These are phyloP conservation scores for Hemisphaericaspora xylofermentans DNA, from an alignment of 1,139 yeast genomes.

Conservation along the genomic window DNA sequence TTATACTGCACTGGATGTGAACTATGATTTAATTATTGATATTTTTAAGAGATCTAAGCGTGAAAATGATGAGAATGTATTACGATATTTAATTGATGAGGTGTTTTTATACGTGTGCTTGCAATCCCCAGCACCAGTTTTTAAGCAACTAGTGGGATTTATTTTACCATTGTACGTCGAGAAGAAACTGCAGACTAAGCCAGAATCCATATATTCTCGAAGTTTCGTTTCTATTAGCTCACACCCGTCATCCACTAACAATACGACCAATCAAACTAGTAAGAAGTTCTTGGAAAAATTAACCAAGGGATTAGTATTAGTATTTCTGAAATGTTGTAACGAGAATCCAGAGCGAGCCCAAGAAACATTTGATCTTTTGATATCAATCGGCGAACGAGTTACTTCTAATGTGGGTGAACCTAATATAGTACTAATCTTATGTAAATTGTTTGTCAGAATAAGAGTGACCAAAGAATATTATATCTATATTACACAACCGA, in stretches of 20 bases:
- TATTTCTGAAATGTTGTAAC: conserved; percentile 29
- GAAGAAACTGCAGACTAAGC: conserved; percentile 1
- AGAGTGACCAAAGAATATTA: conserved; percentile 49
- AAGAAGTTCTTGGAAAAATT: conserved; percentile 21
- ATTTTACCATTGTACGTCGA: conserved; percentile 16
- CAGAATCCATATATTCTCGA: conserved; percentile 12
- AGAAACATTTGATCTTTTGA: conserved; percentile 27
- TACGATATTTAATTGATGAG: conserved; percentile 32
- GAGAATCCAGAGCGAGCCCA: conserved; percentile 29
- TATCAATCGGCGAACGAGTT: conserved; percentile 22
- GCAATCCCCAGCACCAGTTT: conserved; percentile 23
- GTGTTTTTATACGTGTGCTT: conserved; percentile 28
- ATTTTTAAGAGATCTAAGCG: conserved; percentile 27
- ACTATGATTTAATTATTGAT: conserved; percentile 30
- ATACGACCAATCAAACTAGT: conserved; percentile 4
- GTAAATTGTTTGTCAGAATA: conserved; percentile 55
- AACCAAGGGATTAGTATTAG: conserved; percentile 32
- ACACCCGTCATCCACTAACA: conserved; percentile 7
- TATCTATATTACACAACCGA: conserved; percentile 53
- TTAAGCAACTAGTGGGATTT: conserved; percentile 19
- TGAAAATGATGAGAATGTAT: conserved; percentile 32
- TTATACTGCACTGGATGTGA: conserved; percentile 24
- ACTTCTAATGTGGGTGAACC: conserved; percentile 25
- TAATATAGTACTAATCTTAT: conserved; percentile 45
- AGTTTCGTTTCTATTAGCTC: conserved; percentile 26